These are phyloP conservation scores for Phialemonium atrogriseum DNA, from an alignment of 2,329 filamentous ascomycete genomes.

Conservation along the genomic window DNA sequence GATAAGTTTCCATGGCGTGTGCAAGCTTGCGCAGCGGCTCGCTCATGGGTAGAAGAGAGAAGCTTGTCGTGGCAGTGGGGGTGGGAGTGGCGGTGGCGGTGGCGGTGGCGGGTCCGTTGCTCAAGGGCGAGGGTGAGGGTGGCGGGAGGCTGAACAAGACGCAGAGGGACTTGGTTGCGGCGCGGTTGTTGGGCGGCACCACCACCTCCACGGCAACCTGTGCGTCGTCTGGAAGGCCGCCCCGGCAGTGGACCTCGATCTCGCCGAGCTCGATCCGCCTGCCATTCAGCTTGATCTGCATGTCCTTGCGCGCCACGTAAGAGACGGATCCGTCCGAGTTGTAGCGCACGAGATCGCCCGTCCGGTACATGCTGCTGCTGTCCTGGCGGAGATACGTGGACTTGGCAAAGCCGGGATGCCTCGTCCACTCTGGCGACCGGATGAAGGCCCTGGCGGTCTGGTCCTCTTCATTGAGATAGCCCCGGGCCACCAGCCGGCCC, in stretches of 20 bases:
- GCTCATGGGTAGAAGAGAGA: conserved; percentile 8
- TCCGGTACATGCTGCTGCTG: conserved; percentile 42
- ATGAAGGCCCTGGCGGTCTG: conserved; percentile 54
- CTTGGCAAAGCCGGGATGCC: conserved; percentile 10
- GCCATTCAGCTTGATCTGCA: conserved; percentile 62
- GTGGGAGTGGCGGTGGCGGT: too few relatives aligned
- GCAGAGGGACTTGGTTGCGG: conserved; percentile 9
- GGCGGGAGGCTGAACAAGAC: conserved; percentile 11
- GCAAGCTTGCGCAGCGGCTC: conserved; percentile 6
- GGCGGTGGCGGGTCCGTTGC: neutral
- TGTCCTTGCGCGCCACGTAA: conserved; percentile 57
- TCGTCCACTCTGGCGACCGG: conserved; percentile 40
- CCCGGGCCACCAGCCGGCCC: conserved; percentile 52
- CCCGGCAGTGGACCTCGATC: conserved; percentile 41
- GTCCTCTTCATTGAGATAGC: conserved; percentile 49
- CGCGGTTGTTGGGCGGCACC: conserved; percentile 3
- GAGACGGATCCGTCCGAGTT: conserved; percentile 42
- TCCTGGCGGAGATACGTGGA: conserved; percentile 20
- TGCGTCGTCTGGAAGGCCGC: conserved; percentile 32
- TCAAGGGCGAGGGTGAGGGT: neutral
- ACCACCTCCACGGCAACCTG: conserved; percentile 29
- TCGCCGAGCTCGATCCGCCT: conserved; percentile 54
- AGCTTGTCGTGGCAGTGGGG: too few relatives aligned
- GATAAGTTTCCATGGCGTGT: conserved; percentile 6
- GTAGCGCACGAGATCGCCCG: conserved; percentile 50